Evolutionary conservation across 2,329 filamentous ascomycete genomes (phyloP), one percentile per base, ranked within the genome.

Genomic region (Chalaropsis ovoidea): DNA sequence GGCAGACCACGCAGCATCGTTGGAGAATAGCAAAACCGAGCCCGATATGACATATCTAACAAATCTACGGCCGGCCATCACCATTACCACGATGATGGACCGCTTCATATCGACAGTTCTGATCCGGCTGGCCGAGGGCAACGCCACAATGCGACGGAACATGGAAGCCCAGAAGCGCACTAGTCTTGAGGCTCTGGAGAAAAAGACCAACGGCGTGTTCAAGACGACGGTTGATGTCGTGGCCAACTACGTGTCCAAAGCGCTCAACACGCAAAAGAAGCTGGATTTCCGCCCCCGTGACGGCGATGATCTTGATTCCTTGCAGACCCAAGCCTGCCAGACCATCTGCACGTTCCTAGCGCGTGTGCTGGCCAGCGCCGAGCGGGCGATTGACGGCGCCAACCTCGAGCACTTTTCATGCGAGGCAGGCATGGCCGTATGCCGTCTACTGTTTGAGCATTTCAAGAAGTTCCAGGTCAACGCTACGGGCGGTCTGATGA

Each of bases 401-500:
- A 97, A 97, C 71, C 82, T 95, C 1, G 86, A 89, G 65, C 82
- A 87, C 61, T 89, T 97, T 73, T 85, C 88, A 64, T 87, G 86
- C 67, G 93, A 97, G 76, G 83, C 97, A 24, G 92, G 90, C 1
- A 78, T 92, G 15, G 87, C 87, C 10, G 80, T 96, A 43, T 86
- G 92, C 70, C 78, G 82, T 62, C 82, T 95, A 10, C 82, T 99
- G 3, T 86, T 99, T 69, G 89, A 94, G 68, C 94, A 99, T 76
- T 90, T 97, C 77, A 94, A 95, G 72, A 91, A 90, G 72, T 99
- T 95, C 77, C 85, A 87, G 68, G 90, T 99, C 70, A 96, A 91
- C 70, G 90, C 92, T 49, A 92, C 93, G 0, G 94, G 94, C 68
- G 94, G 91, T 1, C 83, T 99, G 60, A 94, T 96, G 83, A 90